Percentiles rank a stretch among this genome's conserved stretches.
Conservation (phyloP, 2,329 filamentous ascomycete species). For the Botrytis porri region DNA sequence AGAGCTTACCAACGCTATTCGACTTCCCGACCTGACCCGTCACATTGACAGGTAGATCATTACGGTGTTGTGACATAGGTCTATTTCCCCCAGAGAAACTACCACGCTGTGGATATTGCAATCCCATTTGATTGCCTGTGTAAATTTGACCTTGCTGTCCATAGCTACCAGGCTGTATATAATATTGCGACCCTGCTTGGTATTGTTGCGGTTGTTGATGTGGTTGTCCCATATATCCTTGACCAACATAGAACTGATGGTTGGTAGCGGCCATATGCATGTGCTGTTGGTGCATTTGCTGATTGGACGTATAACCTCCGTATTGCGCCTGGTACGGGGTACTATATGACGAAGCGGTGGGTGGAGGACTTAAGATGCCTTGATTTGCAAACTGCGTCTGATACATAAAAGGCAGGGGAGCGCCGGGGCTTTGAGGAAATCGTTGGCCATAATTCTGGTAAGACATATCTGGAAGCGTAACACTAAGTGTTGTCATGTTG, state of each 20-base stretch:
- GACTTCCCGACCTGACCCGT: slow-evolving; percentile 21
- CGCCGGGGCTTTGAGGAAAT: slow-evolving; percentile 24
- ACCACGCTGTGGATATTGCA: slow-evolving; percentile 27
- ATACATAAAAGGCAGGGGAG: slow-evolving; percentile 28
- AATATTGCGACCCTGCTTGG: slow-evolving; percentile 29
- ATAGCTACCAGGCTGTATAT: slow-evolving; percentile 32
- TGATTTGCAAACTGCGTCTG: slow-evolving; percentile 28
- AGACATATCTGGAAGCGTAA: slow-evolving; percentile 30
- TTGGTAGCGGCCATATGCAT: slow-evolving; percentile 21
- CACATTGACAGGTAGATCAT: slow-evolving; percentile 21
- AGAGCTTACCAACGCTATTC: slow-evolving; percentile 34
- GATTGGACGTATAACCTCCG: slow-evolving; percentile 30
- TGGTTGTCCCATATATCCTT: slow-evolving; percentile 29
- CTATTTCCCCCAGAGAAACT: slow-evolving; percentile 28
- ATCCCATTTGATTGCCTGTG: slow-evolving; percentile 19
- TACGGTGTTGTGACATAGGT: slow-evolving; percentile 23
- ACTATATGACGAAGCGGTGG: slow-evolving; percentile 28
- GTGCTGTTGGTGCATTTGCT: slow-evolving; percentile 23
- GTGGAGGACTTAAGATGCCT: slow-evolving; percentile 23
- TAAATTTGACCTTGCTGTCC: slow-evolving; percentile 29
- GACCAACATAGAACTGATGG: slow-evolving; percentile 33
- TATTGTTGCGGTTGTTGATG: slow-evolving; percentile 26
- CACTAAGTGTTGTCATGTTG: slow-evolving; percentile 31
- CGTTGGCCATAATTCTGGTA: slow-evolving; percentile 32
- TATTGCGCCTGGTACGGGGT: slow-evolving; percentile 33